Conservation (phyloP, 2,329 filamentous ascomycete species). For the Cyclaneusma minus region DNA sequence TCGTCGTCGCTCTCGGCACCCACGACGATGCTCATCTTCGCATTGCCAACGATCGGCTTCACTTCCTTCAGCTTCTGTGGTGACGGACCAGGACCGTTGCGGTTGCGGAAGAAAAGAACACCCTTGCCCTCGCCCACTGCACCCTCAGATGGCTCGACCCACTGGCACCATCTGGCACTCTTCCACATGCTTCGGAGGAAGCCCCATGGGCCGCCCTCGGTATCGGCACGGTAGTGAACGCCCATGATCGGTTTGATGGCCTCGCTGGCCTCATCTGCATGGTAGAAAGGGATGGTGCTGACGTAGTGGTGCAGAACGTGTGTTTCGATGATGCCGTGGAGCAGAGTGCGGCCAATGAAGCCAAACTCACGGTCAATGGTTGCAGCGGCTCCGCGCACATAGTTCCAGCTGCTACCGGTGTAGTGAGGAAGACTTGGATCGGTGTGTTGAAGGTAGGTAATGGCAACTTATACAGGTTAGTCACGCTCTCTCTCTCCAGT, state of each 20-base stretch:
- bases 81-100: conserved; percentile 58
- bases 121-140: conserved; percentile 68
- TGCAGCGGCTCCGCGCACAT: conserved; percentile 79
- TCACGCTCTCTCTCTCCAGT: no score
- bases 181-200: conserved; percentile 77
- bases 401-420: conserved; percentile 74
- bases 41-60: conserved; percentile 5
- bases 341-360: conserved; percentile 77
- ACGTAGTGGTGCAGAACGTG: conserved; percentile 98
- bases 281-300: conserved; percentile 90
- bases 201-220: conserved; percentile 58
- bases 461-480: conserved; percentile 51
- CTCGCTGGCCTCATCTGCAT: conserved; percentile 86
- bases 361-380: conserved; percentile 97
- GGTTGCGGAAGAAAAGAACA: conserved; percentile 90
- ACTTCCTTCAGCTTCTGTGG: conserved; percentile 12
- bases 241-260: conserved; percentile 95
- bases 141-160: conserved; percentile 83
- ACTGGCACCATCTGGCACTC: conserved; percentile 79
- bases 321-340: conserved; percentile 95
- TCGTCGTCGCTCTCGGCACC: no score
- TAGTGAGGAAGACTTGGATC: conserved; percentile 92
- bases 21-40: conserved; percentile 6
- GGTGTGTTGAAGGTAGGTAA: conserved; percentile 95
- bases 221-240: conserved; percentile 79